Base-by-base conservation (phyloP, 2,329 filamentous ascomycete genomes). In the Nemania serpens region DNA sequence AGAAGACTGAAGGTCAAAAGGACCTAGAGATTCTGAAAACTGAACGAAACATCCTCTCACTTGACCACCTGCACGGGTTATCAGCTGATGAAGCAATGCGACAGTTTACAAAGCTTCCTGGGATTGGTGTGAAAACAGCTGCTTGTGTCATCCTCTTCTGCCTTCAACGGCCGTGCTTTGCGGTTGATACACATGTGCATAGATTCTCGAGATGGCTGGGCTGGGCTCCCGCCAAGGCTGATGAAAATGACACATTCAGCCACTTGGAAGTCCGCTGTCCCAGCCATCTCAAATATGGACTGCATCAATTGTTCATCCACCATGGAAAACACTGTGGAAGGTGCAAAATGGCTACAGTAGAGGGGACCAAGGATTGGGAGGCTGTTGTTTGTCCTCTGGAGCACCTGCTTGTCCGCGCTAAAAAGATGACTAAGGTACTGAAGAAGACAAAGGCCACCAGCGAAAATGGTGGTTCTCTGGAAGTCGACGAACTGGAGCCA, bases 321-420 rank as follows among this genome's bases (percentile, higher is more conserved):
- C 84, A 85, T 60, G 83, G 83, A 0, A 77, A 82, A 63, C 72
- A 69, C 1, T 85, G 83, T 58, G 73, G 72, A 34, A 75, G 78
- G 46, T 85, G 83, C 67, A 76, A 75, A 58, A 74, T 75, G 52
- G 73, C 68, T 25, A 91, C 88, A 0, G 82, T 83, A 0, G 78
- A 84, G 64, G 82, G 81, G 1, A 88, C 83, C 51, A 81, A 81
- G 25, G 83, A 82, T 0, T 91, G 89, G 88, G 79, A 86, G 3
- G 77, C 85, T 15, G 83, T 71, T 1, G 67, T 72, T 6, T 80
- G 79, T 53, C 78, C 77, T 1, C 68, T 81, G 1, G 79, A 81
- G 61, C 69, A 75, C n/a, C 71, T 81, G 5, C 67, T 81, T 15
- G 67, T 74, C 43, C 74, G 77, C 11, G 52, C 37, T 9, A 65